Evolutionary conservation across 257 asterid species (phyloP).

Genomic region (Buddleja alternifolia): DNA sequence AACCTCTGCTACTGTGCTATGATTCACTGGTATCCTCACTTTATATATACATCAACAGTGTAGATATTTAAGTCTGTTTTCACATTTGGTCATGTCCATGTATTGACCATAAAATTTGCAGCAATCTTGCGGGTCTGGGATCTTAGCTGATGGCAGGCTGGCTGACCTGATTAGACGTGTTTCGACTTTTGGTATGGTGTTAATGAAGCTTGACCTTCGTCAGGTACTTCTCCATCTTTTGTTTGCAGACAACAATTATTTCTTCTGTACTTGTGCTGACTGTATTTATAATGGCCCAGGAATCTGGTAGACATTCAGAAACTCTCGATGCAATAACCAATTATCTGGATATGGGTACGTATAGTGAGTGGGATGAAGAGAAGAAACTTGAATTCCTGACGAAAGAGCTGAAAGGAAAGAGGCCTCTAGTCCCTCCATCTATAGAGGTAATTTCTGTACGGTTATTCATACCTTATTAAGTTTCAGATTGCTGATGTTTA

Average conservation of each 20-base stretch:
- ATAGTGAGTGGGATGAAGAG: conserved; percentile 95
- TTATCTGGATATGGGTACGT: conserved; percentile 88
- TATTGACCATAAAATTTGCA: conserved; percentile 38
- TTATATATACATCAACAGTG: conserved; percentile 6
- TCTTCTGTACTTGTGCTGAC: conserved; percentile 23
- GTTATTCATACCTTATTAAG: background rate
- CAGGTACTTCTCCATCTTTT: conserved; percentile 56
- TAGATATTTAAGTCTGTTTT: conserved; percentile 18
- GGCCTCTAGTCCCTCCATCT: conserved; percentile 85
- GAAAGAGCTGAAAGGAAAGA: conserved; percentile 90
- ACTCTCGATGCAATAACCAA: conserved; percentile 89
- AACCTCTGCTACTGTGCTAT: conserved; percentile 84
- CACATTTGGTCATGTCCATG: conserved; percentile 1
- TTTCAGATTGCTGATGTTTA: too few relatives aligned
- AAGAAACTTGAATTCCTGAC: conserved; percentile 83
- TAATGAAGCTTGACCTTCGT: conserved; percentile 98
- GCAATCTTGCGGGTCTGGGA: conserved; percentile 90
- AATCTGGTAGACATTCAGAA: conserved; percentile 91
- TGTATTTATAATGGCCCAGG: conserved; percentile 51
- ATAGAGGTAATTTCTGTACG: conserved; percentile 57
- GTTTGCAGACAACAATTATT: background rate
- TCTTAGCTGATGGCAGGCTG: conserved; percentile 92
- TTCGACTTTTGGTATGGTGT: conserved; percentile 86
- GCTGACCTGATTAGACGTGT: conserved; percentile 93
- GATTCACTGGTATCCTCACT: conserved; percentile 73